These are phyloP conservation scores for Grammothele lineata DNA, from an alignment of 768 basidiomycete genomes.

Conservation along the genomic window DNA sequence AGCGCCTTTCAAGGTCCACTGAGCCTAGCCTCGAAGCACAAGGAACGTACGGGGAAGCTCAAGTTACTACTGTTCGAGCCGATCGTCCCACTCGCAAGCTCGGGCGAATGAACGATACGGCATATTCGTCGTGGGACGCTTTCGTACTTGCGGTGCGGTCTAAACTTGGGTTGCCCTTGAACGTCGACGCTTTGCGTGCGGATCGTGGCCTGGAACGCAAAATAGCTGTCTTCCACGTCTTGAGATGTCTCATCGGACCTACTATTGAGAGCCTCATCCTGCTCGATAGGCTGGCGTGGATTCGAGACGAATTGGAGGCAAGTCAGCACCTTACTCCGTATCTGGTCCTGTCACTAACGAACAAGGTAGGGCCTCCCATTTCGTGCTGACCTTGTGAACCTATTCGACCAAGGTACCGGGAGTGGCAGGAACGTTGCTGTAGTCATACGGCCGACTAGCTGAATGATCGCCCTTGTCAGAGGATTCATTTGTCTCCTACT, in stretches of 20 bases:
- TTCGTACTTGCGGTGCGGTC: slow-evolving; percentile 31
- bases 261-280: slow-evolving; percentile 63
- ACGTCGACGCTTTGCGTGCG: background rate
- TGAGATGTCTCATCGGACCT: slow-evolving; percentile 68
- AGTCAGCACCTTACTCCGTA: background rate
- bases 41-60: slow-evolving; percentile 22
- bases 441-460: no score
- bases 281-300: slow-evolving; percentile 57
- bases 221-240: slow-evolving; percentile 56
- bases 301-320: slow-evolving; percentile 36
- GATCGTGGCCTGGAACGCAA: slow-evolving; percentile 31
- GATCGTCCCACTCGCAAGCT: no score
- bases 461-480: no score
- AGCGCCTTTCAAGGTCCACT: no score
- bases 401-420: slow-evolving; percentile 70
- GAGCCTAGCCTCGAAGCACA: background rate
- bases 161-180: slow-evolving; percentile 11
- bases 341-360: background rate
- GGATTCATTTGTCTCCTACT: no score
- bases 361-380: background rate
- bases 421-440: slow-evolving; percentile 72
- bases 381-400: slow-evolving; percentile 47
- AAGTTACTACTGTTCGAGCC: no score
- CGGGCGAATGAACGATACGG: no score
- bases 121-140: slow-evolving; percentile 45